Base-by-base conservation (phyloP, 106 monocot genomes). In the Vanilla planifolia region DNA sequence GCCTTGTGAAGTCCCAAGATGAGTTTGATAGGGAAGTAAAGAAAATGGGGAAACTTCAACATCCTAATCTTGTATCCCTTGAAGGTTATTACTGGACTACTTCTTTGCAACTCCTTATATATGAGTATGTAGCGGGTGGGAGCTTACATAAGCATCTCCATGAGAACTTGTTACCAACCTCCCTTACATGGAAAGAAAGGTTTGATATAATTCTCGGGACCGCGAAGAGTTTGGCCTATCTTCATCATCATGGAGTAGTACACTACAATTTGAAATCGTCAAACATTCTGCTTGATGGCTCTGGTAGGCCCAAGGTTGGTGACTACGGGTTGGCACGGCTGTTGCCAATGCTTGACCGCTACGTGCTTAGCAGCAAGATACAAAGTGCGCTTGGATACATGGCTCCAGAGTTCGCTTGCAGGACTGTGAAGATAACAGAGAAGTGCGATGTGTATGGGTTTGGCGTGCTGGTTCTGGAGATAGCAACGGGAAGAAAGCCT, bases 51-150 rank as follows among this genome's bases (percentile, higher is more conserved):
- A 83, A 71, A 33, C 46, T 74, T 11, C 55, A 62, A 8, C 82
- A 83, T 61, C 70, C 47, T 11, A 83, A 83, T 64, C 67, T 83
- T 37, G 73, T 78, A 2, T 3, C 66, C 0, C 74, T 83, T 15
- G 69, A 83, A 63, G 82, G 82, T 28, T 83, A 77, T 52, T 83
- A 83, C 71, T 83, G 82, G 82, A 77, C 77, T 17, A 70, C 77
- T 43, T 77, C 82, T 3, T 20, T 83, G 70, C 82, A 83, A 36
- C 70, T 83, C 14, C 82, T 83, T 48, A 77, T 83, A 13, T 83
- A 77, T 27, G 82, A 83, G 44, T 78, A 51, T 48, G 63, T 77
- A 33, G 46, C 74, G 36, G 67, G 77, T 23, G 76, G 70, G 32
- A 76, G 48, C 60, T 44, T 76, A 11, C 39, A 65, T 57, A 53